Conservation (phyloP, 2,329 filamentous ascomycete genomes). For the Colletotrichum cereale region DNA sequence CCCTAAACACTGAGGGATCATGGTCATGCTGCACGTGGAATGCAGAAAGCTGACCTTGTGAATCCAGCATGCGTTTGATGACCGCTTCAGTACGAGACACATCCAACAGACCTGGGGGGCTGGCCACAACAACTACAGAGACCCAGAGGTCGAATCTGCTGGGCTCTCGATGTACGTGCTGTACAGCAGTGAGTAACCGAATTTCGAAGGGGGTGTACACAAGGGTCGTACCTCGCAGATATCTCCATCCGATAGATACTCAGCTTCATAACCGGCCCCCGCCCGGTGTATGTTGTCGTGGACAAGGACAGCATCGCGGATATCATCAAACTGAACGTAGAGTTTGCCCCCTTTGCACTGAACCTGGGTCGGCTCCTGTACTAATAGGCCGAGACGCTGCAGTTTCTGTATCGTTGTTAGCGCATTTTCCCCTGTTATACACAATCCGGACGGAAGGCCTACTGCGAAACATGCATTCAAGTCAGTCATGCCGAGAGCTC, state of each 20-base stretch:
- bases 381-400: slow-evolving; percentile 46
- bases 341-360: slow-evolving; percentile 54
- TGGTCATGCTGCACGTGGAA: slow-evolving; percentile 21
- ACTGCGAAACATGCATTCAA: slow-evolving; percentile 61
- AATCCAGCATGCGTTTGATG: slow-evolving; percentile 28
- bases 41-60: slow-evolving; percentile 24
- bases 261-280: slow-evolving; percentile 60
- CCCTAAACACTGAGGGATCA: slow-evolving; percentile 19
- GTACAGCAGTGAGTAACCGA: slow-evolving; percentile 25
- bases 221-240: slow-evolving; percentile 54
- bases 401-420: slow-evolving; percentile 40
- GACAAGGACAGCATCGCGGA: slow-evolving; percentile 68
- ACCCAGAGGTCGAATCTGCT: slow-evolving; percentile 15
- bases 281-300: slow-evolving; percentile 59
- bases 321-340: slow-evolving; percentile 69
- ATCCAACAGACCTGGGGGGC: slow-evolving; percentile 8
- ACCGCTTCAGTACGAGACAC: slow-evolving; percentile 11
- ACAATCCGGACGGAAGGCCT: slow-evolving; percentile 42
- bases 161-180: slow-evolving; percentile 9
- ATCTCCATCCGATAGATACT: slow-evolving; percentile 59
- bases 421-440: no score
- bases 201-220: neutral
- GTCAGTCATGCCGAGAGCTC: slow-evolving; percentile 48
- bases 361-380: slow-evolving; percentile 55
- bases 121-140: slow-evolving; percentile 21